Evolutionary conservation across 2,329 filamentous ascomycete genomes (phyloP).

Genomic region (Trichophaea hybrida): DNA sequence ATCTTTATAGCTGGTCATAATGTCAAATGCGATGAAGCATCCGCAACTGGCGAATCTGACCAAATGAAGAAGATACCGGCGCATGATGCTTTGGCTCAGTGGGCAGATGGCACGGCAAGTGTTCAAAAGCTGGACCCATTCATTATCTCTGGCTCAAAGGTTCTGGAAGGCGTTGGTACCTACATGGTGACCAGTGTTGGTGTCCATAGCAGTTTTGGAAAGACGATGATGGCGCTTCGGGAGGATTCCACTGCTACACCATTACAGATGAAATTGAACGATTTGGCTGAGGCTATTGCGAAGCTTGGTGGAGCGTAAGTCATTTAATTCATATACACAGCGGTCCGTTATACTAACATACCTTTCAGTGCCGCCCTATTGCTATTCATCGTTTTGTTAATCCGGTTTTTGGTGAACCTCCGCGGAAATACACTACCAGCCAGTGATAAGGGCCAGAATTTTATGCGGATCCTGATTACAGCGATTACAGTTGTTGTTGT

Average conservation of each 20-base stretch:
- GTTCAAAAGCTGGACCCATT: slow-evolving; percentile 66
- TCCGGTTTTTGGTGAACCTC: slow-evolving; percentile 65
- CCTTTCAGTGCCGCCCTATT: slow-evolving; percentile 51
- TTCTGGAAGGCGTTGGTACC: slow-evolving; percentile 63
- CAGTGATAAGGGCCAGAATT: slow-evolving; percentile 62
- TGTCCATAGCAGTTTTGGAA: slow-evolving; percentile 58
- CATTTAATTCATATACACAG: background rate
- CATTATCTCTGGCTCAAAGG: slow-evolving; percentile 69
- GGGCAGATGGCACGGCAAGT: slow-evolving; percentile 46
- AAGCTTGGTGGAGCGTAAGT: slow-evolving; percentile 52
- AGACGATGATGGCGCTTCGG: slow-evolving; percentile 58
- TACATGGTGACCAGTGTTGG: slow-evolving; percentile 62
- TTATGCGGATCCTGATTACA: slow-evolving; percentile 62
- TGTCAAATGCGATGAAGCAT: slow-evolving; percentile 63
- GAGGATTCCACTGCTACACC: slow-evolving; percentile 63
- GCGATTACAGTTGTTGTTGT: slow-evolving; percentile 69
- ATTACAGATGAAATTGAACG: slow-evolving; percentile 60
- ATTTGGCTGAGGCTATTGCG: slow-evolving; percentile 62
- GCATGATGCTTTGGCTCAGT: slow-evolving; percentile 54
- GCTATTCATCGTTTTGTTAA: slow-evolving; percentile 72
- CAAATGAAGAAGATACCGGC: slow-evolving; percentile 53
- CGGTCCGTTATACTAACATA: background rate
- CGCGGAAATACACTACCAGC: slow-evolving; percentile 40
- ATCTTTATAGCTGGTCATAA: slow-evolving; percentile 59
- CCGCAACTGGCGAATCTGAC: slow-evolving; percentile 66